Evolutionary conservation across 2,329 filamentous ascomycete genomes (phyloP), one percentile per base, ranked within the genome.

Genomic region (Ophiosphaerella narmari): DNA sequence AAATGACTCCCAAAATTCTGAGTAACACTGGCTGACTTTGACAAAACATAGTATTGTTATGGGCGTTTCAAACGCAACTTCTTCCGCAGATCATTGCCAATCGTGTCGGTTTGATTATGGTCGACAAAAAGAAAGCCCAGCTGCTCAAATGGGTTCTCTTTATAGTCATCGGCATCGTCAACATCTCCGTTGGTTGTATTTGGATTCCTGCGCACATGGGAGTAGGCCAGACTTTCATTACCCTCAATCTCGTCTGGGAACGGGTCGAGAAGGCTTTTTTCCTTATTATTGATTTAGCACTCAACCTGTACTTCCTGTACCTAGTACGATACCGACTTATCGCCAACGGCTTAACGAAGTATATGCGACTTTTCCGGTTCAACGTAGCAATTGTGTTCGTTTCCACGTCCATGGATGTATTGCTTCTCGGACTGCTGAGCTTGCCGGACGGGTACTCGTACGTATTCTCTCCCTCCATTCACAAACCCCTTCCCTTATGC

Each of bases 51-150:
- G 57, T 69, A 45, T 57, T 73, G 48, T 51, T 77, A 52, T 79
- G 78, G 76, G 71, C 75, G 0, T 72, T 78, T 23, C 68, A 80
- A 41, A 71, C 79, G 4, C 78, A 80, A 52, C 65, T 78, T 4
- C 54, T 80, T 2, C 68, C 80, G 55, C 77, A 80, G 54, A 80
- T 81, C 41, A 79, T 81, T 48, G 75, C 80, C 54, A 81, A 80
- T 55, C 73, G 79, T 46, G 74, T 80, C 34, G 66, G 72, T 0
- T 71, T 81, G 35, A 71, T 81, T 39, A 68, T 75, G 35, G 67
- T 74, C 5, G 59, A 71, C 37, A 62, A 62, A 29, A 53, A 55
- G 2, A 68, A 68, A 7, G 70, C 74, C 3, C n/a, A 39, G 0
- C 57, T 53, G 8, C 52, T 81, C 23, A 80, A 80, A 65, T 76